Evolutionary conservation across 108 stramenopile genomes (phyloP), one percentile per base, ranked within the genome.

Genomic region (Stephanodiscus minutulus): DNA sequence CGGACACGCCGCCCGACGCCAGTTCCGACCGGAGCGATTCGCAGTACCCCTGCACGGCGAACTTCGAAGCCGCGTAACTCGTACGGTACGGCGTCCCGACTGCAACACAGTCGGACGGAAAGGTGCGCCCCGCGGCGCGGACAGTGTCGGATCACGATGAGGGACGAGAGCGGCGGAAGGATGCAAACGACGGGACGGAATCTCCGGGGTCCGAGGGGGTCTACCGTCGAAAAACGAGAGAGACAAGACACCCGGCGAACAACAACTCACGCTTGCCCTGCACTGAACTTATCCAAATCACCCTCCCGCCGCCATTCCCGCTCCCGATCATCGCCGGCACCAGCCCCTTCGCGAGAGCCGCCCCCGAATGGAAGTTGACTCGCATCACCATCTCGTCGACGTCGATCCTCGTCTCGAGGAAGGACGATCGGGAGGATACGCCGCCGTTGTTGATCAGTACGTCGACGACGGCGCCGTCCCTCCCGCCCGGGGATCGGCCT

Each of bases 1-100:
- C 89, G 11, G 76, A 63, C 13, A 94, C 65, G 39, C 81, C 80
- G 46, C 66, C 67, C 10, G 83, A 73, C 2, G 89, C 75, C n/a
- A 94, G 43, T 77, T 94, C 93, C 12, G 87, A 87, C 33, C 93
- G 78, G 0, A 94, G 73, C 20, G 88, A 82, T 74, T 94, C 93
- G 52, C 85, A 86, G 64, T 91, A 94, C 3, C 93, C 93, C 62
- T 94, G 91, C 12, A 94, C 90, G 7, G 93, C 93, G 73, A 91
- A 91, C 61, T 94, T 94, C 39, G 81, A 83, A 20, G 93, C 93
- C 8, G 91, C 90, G 57, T 94, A 94, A 35, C 80, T 82, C 11
- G 88, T 87, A 54, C 93, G 73, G 61, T 74, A 83, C 1, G 93
- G 93, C 22, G 88, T 91, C 8, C 91, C 93, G 8, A 94, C 65